Percentiles rank a stretch among this genome's conserved stretches.
Evolutionary conservation across 1,139 yeast species (phyloP).

Genomic region (Pichia sp.): DNA sequence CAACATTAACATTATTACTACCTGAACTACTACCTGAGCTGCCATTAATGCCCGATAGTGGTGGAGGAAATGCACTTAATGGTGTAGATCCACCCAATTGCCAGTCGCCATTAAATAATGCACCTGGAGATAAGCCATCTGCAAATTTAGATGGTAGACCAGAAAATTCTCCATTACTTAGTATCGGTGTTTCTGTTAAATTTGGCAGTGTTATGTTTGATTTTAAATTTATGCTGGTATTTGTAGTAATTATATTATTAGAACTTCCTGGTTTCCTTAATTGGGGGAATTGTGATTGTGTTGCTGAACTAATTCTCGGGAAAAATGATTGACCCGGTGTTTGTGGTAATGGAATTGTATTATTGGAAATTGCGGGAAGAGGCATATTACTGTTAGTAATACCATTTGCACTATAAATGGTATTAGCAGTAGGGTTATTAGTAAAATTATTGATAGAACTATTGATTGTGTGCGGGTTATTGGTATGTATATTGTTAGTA

Average conservation of each 20-base stretch:
- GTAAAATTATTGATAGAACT: neutral
- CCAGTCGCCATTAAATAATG: slow-evolving; percentile 30
- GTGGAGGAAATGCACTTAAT: slow-evolving; percentile 12
- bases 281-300: neutral
- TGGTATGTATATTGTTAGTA: neutral
- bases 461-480: neutral
- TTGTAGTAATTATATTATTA: neutral
- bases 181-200: neutral
- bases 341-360: neutral
- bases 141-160: slow-evolving; percentile 47
- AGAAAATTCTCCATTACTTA: slow-evolving; percentile 26
- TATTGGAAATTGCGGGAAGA: neutral
- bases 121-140: slow-evolving; percentile 32
- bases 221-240: neutral
- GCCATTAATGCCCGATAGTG: neutral
- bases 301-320: neutral
- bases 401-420: neutral
- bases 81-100: slow-evolving; percentile 29
- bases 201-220: neutral
- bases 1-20: neutral
- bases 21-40: neutral
- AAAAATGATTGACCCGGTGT: neutral
- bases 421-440: neutral
- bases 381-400: neutral
- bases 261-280: neutral